Evolutionary conservation across 805 yeast genomes (phyloP).

Genomic region (Wickerhamomyces xylosicus): DNA sequence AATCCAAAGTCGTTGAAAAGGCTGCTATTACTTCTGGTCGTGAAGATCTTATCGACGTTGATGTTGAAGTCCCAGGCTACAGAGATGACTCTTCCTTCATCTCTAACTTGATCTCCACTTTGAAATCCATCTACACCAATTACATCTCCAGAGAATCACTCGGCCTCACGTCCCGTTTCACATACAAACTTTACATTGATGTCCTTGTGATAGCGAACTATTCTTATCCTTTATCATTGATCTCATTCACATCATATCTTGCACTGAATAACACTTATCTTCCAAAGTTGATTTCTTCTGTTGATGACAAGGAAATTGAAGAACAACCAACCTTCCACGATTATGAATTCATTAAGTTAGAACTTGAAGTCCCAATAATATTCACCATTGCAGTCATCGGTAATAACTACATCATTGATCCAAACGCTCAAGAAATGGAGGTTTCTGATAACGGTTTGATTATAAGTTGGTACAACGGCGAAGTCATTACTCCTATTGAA

Average conservation of each 20-base stretch:
- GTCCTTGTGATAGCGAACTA: slow-evolving; percentile 67
- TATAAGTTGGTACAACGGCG: slow-evolving; percentile 59
- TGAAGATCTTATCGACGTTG: slow-evolving; percentile 51
- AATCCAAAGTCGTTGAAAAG: slow-evolving; percentile 64
- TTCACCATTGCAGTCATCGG: slow-evolving; percentile 74
- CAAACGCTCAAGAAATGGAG: slow-evolving; percentile 80
- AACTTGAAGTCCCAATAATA: slow-evolving; percentile 59
- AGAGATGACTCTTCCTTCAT: slow-evolving; percentile 73
- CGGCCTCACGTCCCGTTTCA: slow-evolving; percentile 60
- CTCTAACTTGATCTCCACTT: slow-evolving; percentile 47
- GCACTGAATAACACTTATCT: slow-evolving; percentile 72
- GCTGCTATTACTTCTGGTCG: slow-evolving; percentile 20
- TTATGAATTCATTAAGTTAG: slow-evolving; percentile 60
- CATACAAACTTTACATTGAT: slow-evolving; percentile 72
- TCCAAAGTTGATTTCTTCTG: slow-evolving; percentile 62
- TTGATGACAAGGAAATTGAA: slow-evolving; percentile 53
- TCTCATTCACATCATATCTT: slow-evolving; percentile 71
- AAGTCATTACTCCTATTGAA: slow-evolving; percentile 62
- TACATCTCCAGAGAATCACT: slow-evolving; percentile 45
- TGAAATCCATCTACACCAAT: slow-evolving; percentile 42
- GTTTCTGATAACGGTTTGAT: slow-evolving; percentile 80
- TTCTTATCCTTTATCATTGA: slow-evolving; percentile 71
- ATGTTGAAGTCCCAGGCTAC: slow-evolving; percentile 70
- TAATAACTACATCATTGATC: slow-evolving; percentile 59
- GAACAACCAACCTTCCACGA: slow-evolving; percentile 89